Percentiles rank a stretch among this genome's conserved stretches.
These are phyloP conservation scores for Hortaea werneckii DNA, from an alignment of 2,329 filamentous ascomycete species.

Conservation along the genomic window DNA sequence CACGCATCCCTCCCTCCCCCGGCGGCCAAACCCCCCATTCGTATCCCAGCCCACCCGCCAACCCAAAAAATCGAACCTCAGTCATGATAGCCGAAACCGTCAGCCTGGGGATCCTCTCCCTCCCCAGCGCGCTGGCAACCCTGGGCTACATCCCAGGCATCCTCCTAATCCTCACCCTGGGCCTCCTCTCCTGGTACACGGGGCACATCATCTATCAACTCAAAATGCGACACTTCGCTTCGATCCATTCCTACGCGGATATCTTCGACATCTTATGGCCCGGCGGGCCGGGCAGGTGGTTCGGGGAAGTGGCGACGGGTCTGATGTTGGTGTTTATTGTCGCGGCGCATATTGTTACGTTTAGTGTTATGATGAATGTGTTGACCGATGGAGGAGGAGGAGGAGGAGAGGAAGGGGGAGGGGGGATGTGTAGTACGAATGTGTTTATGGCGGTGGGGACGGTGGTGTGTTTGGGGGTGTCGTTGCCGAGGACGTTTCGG, in stretches of 20 bases:
- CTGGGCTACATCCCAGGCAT: conserved; percentile 39
- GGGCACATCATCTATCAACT: conserved; percentile 51
- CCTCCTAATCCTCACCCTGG: conserved; percentile 44
- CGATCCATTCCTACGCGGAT: conserved; percentile 57
- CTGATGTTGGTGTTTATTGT: conserved; percentile 60
- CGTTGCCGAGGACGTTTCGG: conserved; percentile 52
- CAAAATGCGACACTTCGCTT: conserved; percentile 41
- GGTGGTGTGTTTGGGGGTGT: conserved; percentile 47
- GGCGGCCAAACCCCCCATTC: too few species aligned
- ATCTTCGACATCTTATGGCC: conserved; percentile 49
- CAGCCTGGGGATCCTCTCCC: conserved; percentile 46
- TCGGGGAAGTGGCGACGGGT: conserved; percentile 52
- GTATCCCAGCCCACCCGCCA: too few species aligned
- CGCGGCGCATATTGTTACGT: conserved; percentile 61
- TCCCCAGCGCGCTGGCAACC: conserved; percentile 43
- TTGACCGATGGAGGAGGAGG: conserved; percentile 39
- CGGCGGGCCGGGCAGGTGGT: conserved; percentile 50
- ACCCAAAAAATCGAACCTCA: background rate
- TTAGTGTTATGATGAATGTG: conserved; percentile 57
- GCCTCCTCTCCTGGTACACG: conserved; percentile 49
- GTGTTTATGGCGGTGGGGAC: conserved; percentile 53
- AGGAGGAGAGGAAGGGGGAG: too few species aligned
- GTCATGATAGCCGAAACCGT: conserved; percentile 50
- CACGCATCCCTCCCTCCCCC: too few species aligned
- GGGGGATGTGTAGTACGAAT: conserved; percentile 27